Evolutionary conservation across 2,329 filamentous ascomycete genomes (phyloP), one percentile per base, ranked within the genome.

Genomic region (Conoideocrella luteorostrata): DNA sequence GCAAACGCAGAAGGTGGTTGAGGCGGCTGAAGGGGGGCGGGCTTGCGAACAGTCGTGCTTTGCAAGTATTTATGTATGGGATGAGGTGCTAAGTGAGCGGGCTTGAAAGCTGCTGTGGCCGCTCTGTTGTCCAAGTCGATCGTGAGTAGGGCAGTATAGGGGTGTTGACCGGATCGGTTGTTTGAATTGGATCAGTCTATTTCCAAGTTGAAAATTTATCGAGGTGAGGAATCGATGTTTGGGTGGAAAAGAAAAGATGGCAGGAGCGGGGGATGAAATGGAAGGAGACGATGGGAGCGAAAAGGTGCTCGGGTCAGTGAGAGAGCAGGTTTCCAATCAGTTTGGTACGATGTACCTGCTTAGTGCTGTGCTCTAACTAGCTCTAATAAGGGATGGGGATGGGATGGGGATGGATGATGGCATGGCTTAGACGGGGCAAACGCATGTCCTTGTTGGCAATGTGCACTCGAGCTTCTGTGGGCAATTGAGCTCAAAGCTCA

Each of bases 211-310:
- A 15, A 35, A 17, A 4, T 26, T 18, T 11, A 13, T 21, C n/a
- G 9, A 20, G 7, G 22, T 28, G 11, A 9, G 10, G 18, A 35
- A 15, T 4, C 7, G 15, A 11, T 12, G 28, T 15, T 5, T 2
- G 23, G 26, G 15, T 15, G 17, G 17, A 12, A 18, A 22, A 21
- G 40, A 30, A 32, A 23, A 33, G 21, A 44, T 4, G 26, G 26
- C 33, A 42, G 39, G 34, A 32, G 39, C 28, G 34, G 34, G 34
- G 39, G 33, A 17, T 24, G 18, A 11, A 23, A 20, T 33, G 28
- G 26, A 38, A 38, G 44, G 34, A 38, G 28, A 45, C 22, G 26
- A 38, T 38, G 44, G 34, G 34, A 34, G 41, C 22, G 32, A 12
- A 39, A 40, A 23, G 35, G 6, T 11, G 18, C 41, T 17, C 5